A percentile compares a stretch with the other conserved stretches of the same genome.
phyloP scores from a whole-genome alignment of 179 eudicot genomes.

The Beta macrorhiza region DNA sequence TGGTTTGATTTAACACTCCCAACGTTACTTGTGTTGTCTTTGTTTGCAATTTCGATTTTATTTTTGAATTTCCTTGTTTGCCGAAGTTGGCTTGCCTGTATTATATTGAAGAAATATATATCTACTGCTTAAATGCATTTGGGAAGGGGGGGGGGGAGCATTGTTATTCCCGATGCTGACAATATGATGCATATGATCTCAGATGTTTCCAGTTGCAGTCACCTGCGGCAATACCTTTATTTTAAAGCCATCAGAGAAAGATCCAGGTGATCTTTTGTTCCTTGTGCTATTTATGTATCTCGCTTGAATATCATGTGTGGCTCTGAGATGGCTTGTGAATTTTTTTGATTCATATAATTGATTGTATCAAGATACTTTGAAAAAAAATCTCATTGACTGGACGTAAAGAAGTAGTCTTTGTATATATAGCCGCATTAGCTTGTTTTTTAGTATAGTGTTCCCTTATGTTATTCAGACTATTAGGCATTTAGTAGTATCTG shows the following conservation, averaged over 20 bases:
- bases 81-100: not conserved
- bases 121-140: not conserved
- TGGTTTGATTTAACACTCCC: not conserved
- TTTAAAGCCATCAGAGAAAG: slow-evolving; percentile 94
- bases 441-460: too few relatives aligned
- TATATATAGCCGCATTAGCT: too few relatives aligned
- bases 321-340: not conserved
- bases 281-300: slow-evolving; percentile 3
- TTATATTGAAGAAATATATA: not conserved
- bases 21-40: not conserved
- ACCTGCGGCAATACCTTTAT: slow-evolving; percentile 88
- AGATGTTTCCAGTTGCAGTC: slow-evolving; percentile 97
- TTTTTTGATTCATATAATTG: too few relatives aligned
- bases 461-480: too few relatives aligned
- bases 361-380: too few relatives aligned
- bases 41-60: not conserved
- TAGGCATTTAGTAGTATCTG: too few relatives aligned
- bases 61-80: not conserved
- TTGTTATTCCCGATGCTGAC: slow-evolving; percentile 15
- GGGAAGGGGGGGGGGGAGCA: not conserved
- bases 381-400: too few relatives aligned
- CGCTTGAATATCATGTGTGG: not conserved
- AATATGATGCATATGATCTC: slow-evolving; percentile 25
- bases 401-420: too few relatives aligned
- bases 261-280: slow-evolving; percentile 62